Conservation (phyloP, 1,284 basidiomycete genomes). For the Pseudozyma sp. region DNA sequence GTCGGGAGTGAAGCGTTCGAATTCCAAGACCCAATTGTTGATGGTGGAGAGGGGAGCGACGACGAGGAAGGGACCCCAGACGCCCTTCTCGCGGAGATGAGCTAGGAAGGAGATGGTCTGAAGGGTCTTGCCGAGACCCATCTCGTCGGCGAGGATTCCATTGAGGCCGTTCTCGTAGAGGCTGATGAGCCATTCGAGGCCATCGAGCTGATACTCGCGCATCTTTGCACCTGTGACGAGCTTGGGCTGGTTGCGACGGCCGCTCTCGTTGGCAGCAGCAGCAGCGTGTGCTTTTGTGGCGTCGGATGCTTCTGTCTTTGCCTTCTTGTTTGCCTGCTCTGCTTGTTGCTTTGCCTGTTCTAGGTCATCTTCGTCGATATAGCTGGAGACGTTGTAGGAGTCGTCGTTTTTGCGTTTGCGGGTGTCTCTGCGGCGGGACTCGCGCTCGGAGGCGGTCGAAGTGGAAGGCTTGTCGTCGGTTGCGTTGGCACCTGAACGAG, state of each 20-base stretch:
- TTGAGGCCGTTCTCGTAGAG: constrained; percentile 93
- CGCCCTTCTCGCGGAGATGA: constrained; percentile 81
- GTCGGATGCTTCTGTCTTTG: constrained; percentile 72
- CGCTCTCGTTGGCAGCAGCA: constrained; percentile 37
- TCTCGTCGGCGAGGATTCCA: constrained; percentile 89
- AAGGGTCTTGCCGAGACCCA: constrained; percentile 90
- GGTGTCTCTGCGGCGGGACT: constrained; percentile 24
- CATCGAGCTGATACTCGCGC: constrained; percentile 92
- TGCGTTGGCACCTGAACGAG: constrained; percentile 22
- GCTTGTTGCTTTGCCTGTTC: constrained; percentile 45
- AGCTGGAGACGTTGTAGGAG: constrained; percentile 46
- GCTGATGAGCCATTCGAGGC: constrained; percentile 94
- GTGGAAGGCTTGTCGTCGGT: constrained; percentile 23
- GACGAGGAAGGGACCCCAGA: constrained; percentile 84
- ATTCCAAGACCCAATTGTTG: constrained; percentile 91
- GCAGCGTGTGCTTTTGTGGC: constrained; percentile 69
- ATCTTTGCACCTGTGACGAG: constrained; percentile 85
- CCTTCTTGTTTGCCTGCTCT: constrained; percentile 44
- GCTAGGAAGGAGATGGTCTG: constrained; percentile 94
- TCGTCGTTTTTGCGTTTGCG: constrained; percentile 46
- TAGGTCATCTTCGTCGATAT: constrained; percentile 53
- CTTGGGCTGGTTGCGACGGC: constrained; percentile 74
- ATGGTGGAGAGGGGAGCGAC: constrained; percentile 92
- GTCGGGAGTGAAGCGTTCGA: constrained; percentile 76
- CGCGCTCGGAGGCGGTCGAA: constrained; percentile 16